phyloP scores from a whole-genome alignment of 768 basidiomycete species.

The Podaxis pistillaris region DNA sequence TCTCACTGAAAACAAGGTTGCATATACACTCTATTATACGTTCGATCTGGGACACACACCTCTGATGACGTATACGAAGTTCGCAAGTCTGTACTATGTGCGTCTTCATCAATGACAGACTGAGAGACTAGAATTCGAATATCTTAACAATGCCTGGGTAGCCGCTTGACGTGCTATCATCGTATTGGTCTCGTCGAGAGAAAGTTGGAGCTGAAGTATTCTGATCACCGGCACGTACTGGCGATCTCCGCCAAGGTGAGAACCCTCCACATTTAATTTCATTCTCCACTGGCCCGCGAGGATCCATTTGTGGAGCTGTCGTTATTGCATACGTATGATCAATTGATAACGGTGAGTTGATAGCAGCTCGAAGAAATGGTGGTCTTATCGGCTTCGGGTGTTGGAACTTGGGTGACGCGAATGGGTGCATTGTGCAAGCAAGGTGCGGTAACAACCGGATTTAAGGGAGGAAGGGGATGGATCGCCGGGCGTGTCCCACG shows the following conservation, averaged over 20 bases:
- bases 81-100: constrained; percentile 22
- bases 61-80: constrained; percentile 25
- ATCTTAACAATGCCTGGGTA: constrained; percentile 37
- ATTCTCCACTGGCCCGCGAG: not conserved
- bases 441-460: constrained; percentile 16
- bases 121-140: constrained; percentile 8
- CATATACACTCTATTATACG: constrained; percentile 20
- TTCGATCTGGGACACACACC: constrained; percentile 28
- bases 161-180: constrained; percentile 32
- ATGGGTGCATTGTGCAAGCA: constrained; percentile 23
- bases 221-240: constrained; percentile 23
- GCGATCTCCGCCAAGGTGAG: constrained; percentile 38
- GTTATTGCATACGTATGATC: not conserved
- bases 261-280: constrained; percentile 5
- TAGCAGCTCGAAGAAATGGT: constrained; percentile 35
- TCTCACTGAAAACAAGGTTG: too few species aligned
- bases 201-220: constrained; percentile 31
- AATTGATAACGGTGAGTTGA: not conserved
- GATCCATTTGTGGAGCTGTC: not conserved
- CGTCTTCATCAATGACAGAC: too few species aligned
- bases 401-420: constrained; percentile 26
- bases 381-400: constrained; percentile 33
- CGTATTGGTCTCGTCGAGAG: constrained; percentile 33
- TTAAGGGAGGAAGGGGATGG: constrained; percentile 29
- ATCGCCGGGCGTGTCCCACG: constrained; percentile 28